Evolutionary conservation across 768 basidiomycete genomes (phyloP).

Genomic region (Suillus hirtellus): DNA sequence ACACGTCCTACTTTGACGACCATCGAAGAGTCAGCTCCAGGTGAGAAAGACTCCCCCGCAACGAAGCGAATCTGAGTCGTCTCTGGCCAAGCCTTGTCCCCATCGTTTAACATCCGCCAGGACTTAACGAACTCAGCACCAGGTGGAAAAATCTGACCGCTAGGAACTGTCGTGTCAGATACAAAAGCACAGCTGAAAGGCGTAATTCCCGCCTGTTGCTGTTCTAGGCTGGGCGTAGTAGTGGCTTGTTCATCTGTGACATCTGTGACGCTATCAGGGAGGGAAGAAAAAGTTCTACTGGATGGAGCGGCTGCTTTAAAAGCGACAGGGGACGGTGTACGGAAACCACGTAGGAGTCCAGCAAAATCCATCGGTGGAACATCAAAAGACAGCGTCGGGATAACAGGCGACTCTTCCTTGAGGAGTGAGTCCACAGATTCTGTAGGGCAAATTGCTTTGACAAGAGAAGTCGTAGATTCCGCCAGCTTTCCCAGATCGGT

Average conservation of each 20-base stretch:
- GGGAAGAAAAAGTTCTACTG: conserved; percentile 1
- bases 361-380: conserved; percentile 26
- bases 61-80: conserved; percentile 68
- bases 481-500: neutral
- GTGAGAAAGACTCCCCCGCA: conserved; percentile 62
- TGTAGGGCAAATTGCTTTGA: conserved; percentile 29
- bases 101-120: conserved; percentile 75
- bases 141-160: conserved; percentile 77
- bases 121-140: conserved; percentile 86
- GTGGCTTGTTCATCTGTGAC: conserved; percentile 8
- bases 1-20: conserved; percentile 56
- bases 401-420: conserved; percentile 30
- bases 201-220: neutral
- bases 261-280: conserved; percentile 4
- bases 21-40: conserved; percentile 31
- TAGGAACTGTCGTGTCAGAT: conserved; percentile 67
- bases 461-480: conserved; percentile 24
- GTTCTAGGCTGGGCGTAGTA: neutral
- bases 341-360: conserved; percentile 34
- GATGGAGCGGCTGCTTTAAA: conserved; percentile 1
- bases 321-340: conserved; percentile 18
- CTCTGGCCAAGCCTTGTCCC: conserved; percentile 63
- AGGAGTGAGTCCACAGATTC: conserved; percentile 25
- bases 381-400: conserved; percentile 21
- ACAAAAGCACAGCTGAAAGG: conserved; percentile 56